A percentile compares a stretch with the other conserved stretches of the same genome.
phyloP scores from a whole-genome alignment of 1,284 basidiomycete genomes.

The Ceratobasidium sp. region DNA sequence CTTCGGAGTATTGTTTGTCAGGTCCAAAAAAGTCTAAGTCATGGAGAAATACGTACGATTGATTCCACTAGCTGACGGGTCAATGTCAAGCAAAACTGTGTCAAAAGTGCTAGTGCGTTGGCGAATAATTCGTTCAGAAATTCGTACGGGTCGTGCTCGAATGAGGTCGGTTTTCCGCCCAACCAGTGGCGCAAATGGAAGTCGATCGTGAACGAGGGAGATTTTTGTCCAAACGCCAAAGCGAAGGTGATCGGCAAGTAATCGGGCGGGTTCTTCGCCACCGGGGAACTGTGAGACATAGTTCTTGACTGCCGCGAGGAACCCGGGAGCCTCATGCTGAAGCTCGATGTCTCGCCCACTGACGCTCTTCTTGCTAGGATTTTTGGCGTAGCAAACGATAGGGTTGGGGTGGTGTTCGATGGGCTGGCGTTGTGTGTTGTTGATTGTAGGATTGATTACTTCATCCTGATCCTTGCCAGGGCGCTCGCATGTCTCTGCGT shows the following conservation, averaged over 20 bases:
- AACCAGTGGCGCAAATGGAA: constrained; percentile 12
- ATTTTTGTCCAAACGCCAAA: background rate
- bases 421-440: background rate
- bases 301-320: background rate
- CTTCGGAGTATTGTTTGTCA: too few relatives aligned
- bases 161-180: background rate
- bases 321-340: constrained; percentile 8
- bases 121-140: too few relatives aligned
- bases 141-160: background rate
- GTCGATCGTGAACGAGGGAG: background rate
- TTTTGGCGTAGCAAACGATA: background rate
- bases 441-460: background rate
- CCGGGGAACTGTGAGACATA: background rate
- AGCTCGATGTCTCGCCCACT: background rate
- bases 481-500: too few relatives aligned
- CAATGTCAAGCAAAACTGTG: background rate
- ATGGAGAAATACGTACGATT: too few relatives aligned
- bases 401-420: background rate
- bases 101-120: background rate
- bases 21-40: too few relatives aligned
- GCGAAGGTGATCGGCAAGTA: background rate
- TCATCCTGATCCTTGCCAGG: background rate
- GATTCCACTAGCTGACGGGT: background rate
- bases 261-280: background rate
- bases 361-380: background rate